Conservation (phyloP, 495 filamentous ascomycete genomes). For the Podospora anserina region DNA sequence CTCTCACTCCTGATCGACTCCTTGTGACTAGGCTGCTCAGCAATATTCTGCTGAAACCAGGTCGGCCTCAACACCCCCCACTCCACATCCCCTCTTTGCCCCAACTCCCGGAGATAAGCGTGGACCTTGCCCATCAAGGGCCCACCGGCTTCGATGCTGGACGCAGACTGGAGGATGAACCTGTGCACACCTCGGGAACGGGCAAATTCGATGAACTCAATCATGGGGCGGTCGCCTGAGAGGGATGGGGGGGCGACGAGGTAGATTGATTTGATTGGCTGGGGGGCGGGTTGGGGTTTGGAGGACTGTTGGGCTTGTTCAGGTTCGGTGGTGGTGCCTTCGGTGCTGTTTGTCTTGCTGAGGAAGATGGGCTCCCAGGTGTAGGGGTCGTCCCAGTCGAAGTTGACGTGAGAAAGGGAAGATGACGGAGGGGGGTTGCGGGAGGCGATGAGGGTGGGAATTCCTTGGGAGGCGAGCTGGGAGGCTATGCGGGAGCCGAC, state of each 20-base stretch:
- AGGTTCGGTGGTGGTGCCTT: neutral
- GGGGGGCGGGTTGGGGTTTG: neutral
- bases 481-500: slow-evolving; percentile 41
- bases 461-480: slow-evolving; percentile 31
- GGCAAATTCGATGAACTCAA: slow-evolving; percentile 41
- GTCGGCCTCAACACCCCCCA: slow-evolving; percentile 43
- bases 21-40: slow-evolving; percentile 30
- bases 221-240: slow-evolving; percentile 30
- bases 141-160: slow-evolving; percentile 36
- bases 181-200: slow-evolving; percentile 35
- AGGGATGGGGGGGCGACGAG: slow-evolving; percentile 36
- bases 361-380: slow-evolving; percentile 40
- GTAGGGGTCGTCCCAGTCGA: slow-evolving; percentile 46
- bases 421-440: slow-evolving; percentile 25
- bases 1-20: slow-evolving; percentile 39
- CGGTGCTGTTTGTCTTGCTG: slow-evolving; percentile 1
- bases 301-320: neutral
- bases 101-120: slow-evolving; percentile 38
- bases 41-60: slow-evolving; percentile 46
- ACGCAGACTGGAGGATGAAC: slow-evolving; percentile 46
- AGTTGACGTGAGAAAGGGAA: slow-evolving; percentile 32
- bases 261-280: slow-evolving; percentile 33
- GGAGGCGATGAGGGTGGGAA: slow-evolving; percentile 42
- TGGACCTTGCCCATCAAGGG: slow-evolving; percentile 39
- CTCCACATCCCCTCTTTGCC: slow-evolving; percentile 38